Evolutionary conservation across 208 protist species (phyloP).

Genomic region (Kentomonas sorsogonicus): DNA sequence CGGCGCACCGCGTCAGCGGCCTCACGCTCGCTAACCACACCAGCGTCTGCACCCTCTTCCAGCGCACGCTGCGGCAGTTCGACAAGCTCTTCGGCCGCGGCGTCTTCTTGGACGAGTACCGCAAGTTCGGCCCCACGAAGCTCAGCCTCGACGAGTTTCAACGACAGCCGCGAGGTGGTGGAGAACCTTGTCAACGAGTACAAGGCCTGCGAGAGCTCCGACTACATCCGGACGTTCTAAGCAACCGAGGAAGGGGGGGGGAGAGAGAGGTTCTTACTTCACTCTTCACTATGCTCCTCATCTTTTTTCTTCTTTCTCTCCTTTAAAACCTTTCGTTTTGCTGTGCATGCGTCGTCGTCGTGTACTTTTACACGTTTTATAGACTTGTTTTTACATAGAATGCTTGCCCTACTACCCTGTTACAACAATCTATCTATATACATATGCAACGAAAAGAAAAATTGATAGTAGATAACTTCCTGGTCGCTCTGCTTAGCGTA

Average conservation of each 20-base stretch:
- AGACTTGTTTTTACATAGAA: too few species aligned
- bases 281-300: too few species aligned
- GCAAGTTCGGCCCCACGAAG: slow-evolving; percentile 88
- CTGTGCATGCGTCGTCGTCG: too few species aligned
- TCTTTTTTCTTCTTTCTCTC: too few species aligned
- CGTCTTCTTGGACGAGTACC: slow-evolving; percentile 94
- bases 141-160: slow-evolving; percentile 96
- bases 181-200: slow-evolving; percentile 97
- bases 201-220: slow-evolving; percentile 91
- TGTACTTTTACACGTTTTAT: too few species aligned
- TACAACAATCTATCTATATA: too few species aligned
- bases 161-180: slow-evolving; percentile 91
- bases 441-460: too few species aligned
- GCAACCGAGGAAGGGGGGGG: background rate
- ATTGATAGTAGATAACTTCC: too few species aligned
- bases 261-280: background rate
- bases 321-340: too few species aligned
- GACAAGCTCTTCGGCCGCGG: slow-evolving; percentile 91
- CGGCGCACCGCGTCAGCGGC: slow-evolving; percentile 96
- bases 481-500: too few species aligned
- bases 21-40: slow-evolving; percentile 99
- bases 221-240: slow-evolving; percentile 93
- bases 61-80: slow-evolving; percentile 89
- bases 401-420: too few species aligned
- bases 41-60: slow-evolving; percentile 93